Evolutionary conservation across 805 yeast species (phyloP), one percentile per base, ranked within the genome.

Genomic region (Hanseniaspora mollemarum): DNA sequence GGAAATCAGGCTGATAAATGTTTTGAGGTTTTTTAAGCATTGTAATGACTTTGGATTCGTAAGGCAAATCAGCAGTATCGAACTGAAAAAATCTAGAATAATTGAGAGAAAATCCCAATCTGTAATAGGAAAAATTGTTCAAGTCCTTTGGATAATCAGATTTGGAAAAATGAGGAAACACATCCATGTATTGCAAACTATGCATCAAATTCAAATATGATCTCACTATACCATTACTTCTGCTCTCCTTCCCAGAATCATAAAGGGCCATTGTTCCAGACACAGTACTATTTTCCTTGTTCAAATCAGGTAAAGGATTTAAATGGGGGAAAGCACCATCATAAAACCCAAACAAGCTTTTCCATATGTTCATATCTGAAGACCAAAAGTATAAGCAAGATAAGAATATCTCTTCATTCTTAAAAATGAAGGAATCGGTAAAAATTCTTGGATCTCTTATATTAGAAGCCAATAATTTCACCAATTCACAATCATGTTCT

Each of bases 361-460:
- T 46, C 51, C 51, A 46, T n/a, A 46, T 32, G 31, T 40, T 46
- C 51, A 46, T 46, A 15, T 46, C 51, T 4, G 51, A 46, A 18
- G 37, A 31, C 51, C 51, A 46, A 26, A 46, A 46, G 25, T 46
- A 46, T 6, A 46, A 13, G 26, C 51, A 46, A 8, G 51, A 39
- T 5, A 28, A 26, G 33, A 46, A 46, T 1, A 46, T 28, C 5
- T 39, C 38, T 16, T 39, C 32, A 18, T 33, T 40, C 12, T 46
- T 24, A 16, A 46, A 46, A 4, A 46, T 40, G 10, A 39, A 46
- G 7, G 40, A 31, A 4, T 40, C 29, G 4, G 45, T 40, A 21
- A 46, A 46, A 15, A 46, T 25, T 10, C 25, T 24, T 1, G 51
- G 36, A 15, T 41, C 38, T 21, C 21, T 33, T 6, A 46, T 31